Percentiles rank a stretch among this genome's conserved stretches.
Evolutionary conservation across 768 basidiomycete species (phyloP).

Genomic region (Suillus sp.): DNA sequence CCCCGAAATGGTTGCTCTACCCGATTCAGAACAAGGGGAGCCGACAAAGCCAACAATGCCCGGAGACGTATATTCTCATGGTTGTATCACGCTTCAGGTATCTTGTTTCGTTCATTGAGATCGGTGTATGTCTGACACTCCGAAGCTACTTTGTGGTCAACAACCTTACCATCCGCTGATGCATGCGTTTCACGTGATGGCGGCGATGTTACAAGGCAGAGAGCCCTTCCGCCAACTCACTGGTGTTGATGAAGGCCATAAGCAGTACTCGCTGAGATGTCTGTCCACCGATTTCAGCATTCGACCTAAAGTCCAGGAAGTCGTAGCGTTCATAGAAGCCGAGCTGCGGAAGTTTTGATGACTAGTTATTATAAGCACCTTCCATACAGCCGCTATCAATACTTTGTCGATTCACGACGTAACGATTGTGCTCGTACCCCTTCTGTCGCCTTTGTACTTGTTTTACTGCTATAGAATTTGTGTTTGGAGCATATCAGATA

Average conservation of each 20-base stretch:
- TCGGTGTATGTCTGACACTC: not conserved
- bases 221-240: not conserved
- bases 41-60: constrained; percentile 21
- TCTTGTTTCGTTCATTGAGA: constrained; percentile 9
- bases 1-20: constrained; percentile 33
- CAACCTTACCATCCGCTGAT: not conserved
- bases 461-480: not conserved
- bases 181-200: not conserved
- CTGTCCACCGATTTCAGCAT: not conserved
- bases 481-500: not conserved
- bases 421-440: not conserved
- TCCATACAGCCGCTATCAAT: not conserved
- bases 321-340: not conserved
- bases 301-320: not conserved
- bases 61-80: constrained; percentile 43
- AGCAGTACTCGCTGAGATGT: not conserved
- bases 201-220: not conserved
- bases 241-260: not conserved
- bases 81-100: constrained; percentile 36
- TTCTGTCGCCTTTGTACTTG: not conserved
- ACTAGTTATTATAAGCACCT: not conserved
- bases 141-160: not conserved
- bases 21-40: constrained; percentile 13
- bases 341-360: not conserved
- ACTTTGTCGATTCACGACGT: not conserved